Conservation (phyloP, 345 rosid genomes). For the Boechera retrofracta region DNA sequence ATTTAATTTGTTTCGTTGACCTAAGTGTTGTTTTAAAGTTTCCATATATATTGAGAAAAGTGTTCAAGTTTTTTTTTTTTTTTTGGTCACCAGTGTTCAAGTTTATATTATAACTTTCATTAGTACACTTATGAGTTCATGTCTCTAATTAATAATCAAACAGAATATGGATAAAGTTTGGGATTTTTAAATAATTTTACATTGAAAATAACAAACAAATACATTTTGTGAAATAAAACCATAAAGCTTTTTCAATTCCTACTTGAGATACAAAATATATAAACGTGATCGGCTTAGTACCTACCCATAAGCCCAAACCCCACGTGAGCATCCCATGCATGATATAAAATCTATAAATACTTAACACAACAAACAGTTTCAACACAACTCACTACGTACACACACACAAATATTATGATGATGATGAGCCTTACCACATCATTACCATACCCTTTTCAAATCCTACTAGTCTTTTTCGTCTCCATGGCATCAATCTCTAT, state of each 20-base stretch:
- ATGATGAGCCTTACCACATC: constrained; percentile 31
- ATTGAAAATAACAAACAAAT: background rate
- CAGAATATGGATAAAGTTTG: too few species aligned
- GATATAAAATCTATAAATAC: constrained; percentile 23
- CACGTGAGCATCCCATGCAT: constrained; percentile 20
- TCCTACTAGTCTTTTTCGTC: constrained; percentile 29
- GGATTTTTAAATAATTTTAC: too few species aligned
- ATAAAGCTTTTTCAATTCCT: background rate
- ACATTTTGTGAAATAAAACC: background rate
- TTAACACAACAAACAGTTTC: constrained; percentile 2
- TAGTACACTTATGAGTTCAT: too few species aligned
- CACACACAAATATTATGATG: constrained; percentile 11
- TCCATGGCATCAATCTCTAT: constrained; percentile 35
- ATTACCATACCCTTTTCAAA: constrained; percentile 33
- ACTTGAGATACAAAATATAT: background rate
- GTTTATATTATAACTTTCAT: too few species aligned
- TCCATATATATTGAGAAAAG: too few species aligned
- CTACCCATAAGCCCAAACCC: constrained; percentile 27
- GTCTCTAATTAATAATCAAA: too few species aligned
- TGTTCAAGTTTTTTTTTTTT: too few species aligned
- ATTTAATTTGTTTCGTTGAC: too few species aligned
- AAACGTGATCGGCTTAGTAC: background rate
- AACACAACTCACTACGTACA: constrained; percentile 22
- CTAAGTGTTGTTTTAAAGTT: too few species aligned
- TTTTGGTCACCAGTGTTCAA: too few species aligned